These are phyloP conservation scores for Chrysoporthe cubensis DNA, from an alignment of 2,329 filamentous ascomycete species.

Conservation along the genomic window DNA sequence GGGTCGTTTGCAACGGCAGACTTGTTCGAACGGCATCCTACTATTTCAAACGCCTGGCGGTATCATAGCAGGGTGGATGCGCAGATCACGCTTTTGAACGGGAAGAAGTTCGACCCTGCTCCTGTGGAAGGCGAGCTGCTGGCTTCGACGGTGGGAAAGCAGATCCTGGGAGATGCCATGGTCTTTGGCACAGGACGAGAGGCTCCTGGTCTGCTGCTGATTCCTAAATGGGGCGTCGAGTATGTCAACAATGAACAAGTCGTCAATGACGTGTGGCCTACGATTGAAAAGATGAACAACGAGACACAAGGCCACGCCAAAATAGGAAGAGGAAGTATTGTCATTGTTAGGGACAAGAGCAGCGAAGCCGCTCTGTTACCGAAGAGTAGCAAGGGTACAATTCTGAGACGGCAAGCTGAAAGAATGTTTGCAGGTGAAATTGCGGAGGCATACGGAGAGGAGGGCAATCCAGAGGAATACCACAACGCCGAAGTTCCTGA, in stretches of 20 bases:
- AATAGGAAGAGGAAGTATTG: slow-evolving; percentile 54
- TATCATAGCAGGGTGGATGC: slow-evolving; percentile 66
- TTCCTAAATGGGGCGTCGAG: slow-evolving; percentile 42
- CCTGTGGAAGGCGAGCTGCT: slow-evolving; percentile 61
- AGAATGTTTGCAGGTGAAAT: slow-evolving; percentile 52
- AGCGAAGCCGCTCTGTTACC: slow-evolving; percentile 42
- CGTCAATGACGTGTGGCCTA: slow-evolving; percentile 45
- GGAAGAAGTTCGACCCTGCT: slow-evolving; percentile 71
- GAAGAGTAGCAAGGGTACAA: slow-evolving; percentile 67
- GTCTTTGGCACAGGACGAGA: slow-evolving; percentile 64
- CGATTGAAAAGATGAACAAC: slow-evolving; percentile 51
- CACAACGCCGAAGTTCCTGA: slow-evolving; percentile 34
- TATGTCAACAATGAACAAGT: slow-evolving; percentile 40
- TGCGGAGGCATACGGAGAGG: slow-evolving; percentile 46
- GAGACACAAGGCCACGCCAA: slow-evolving; percentile 54
- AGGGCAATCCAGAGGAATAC: slow-evolving; percentile 10
- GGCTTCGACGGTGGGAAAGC: slow-evolving; percentile 38
- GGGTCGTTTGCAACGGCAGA: slow-evolving; percentile 67
- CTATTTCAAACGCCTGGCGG: slow-evolving; percentile 59
- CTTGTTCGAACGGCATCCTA: slow-evolving; percentile 60
- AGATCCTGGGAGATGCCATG: slow-evolving; percentile 55
- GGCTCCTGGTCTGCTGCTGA: slow-evolving; percentile 60
- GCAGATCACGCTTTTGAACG: slow-evolving; percentile 64
- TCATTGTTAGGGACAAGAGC: slow-evolving; percentile 45
- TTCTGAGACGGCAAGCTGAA: slow-evolving; percentile 57